phyloP scores from a whole-genome alignment of 345 rosid species.

The Aethionema arabicum region DNA sequence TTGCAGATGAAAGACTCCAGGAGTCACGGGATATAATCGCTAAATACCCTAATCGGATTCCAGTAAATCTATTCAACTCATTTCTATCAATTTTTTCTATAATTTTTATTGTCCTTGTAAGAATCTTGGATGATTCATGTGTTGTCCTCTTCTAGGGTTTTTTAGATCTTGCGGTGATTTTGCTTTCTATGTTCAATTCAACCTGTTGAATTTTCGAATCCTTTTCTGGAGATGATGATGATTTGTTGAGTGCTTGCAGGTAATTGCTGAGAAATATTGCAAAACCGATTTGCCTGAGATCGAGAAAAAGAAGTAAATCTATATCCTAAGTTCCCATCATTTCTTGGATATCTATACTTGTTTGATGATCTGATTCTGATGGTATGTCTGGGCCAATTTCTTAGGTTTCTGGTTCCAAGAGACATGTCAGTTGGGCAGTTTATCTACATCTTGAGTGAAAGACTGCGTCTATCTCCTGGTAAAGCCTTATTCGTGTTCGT shows the following conservation, averaged over 20 bases:
- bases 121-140: too few species aligned
- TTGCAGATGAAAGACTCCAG: slow-evolving; percentile 55
- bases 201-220: neutral
- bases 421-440: slow-evolving; percentile 92
- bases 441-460: slow-evolving; percentile 62
- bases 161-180: neutral
- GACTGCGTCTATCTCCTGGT: slow-evolving; percentile 66
- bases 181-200: neutral
- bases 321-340: neutral
- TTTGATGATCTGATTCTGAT: slow-evolving; percentile 7
- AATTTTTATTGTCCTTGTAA: too few species aligned
- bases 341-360: neutral
- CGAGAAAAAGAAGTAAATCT: slow-evolving; percentile 76
- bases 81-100: neutral
- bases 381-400: neutral
- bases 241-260: slow-evolving; percentile 42
- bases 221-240: neutral
- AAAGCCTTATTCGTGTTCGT: slow-evolving; percentile 81
- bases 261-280: slow-evolving; percentile 68
- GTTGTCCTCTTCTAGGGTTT: too few species aligned
- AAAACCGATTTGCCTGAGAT: slow-evolving; percentile 70
- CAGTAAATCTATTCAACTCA: slow-evolving; percentile 15
- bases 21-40: slow-evolving; percentile 47
- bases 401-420: slow-evolving; percentile 79
- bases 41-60: slow-evolving; percentile 39